A percentile compares a stretch with the other conserved stretches of the same genome.
phyloP scores from a whole-genome alignment of 2,329 filamentous ascomycete genomes.

The Aureobasidium sp. region DNA sequence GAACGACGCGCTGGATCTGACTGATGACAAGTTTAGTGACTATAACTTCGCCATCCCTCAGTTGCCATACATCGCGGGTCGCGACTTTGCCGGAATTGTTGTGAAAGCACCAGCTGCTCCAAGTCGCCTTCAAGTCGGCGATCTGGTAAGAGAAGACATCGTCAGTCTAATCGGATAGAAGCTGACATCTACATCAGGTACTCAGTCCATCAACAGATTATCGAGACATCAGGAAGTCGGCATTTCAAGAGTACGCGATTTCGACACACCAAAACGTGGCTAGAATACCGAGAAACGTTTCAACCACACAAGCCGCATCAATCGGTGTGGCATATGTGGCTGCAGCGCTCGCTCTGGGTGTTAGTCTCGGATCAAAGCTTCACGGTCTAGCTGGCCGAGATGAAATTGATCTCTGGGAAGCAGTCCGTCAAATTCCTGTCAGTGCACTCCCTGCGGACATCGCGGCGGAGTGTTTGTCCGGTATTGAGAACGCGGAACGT shows the following conservation, averaged over 20 bases:
- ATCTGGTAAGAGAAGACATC: constrained; percentile 33
- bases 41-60: constrained; percentile 62
- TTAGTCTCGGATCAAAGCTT: constrained; percentile 64
- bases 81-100: constrained; percentile 60
- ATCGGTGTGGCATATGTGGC: constrained; percentile 66
- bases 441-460: constrained; percentile 40
- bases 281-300: constrained; percentile 47
- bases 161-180: neutral
- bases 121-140: constrained; percentile 47
- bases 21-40: constrained; percentile 39
- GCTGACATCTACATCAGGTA: constrained; percentile 18
- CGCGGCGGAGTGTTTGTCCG: constrained; percentile 51
- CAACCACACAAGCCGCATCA: constrained; percentile 50
- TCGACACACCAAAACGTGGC: constrained; percentile 58
- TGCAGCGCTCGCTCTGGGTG: constrained; percentile 55
- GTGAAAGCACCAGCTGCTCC: constrained; percentile 36
- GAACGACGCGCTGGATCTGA: neutral
- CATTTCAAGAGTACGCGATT: constrained; percentile 62
- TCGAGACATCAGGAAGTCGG: constrained; percentile 61
- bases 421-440: constrained; percentile 37
- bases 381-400: constrained; percentile 28
- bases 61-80: constrained; percentile 60
- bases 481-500: constrained; percentile 44
- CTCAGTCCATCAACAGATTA: constrained; percentile 68
- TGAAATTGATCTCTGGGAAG: constrained; percentile 47